Base-by-base conservation (phyloP, 2,329 filamentous ascomycete genomes). In the Scedosporium aurantiacum region DNA sequence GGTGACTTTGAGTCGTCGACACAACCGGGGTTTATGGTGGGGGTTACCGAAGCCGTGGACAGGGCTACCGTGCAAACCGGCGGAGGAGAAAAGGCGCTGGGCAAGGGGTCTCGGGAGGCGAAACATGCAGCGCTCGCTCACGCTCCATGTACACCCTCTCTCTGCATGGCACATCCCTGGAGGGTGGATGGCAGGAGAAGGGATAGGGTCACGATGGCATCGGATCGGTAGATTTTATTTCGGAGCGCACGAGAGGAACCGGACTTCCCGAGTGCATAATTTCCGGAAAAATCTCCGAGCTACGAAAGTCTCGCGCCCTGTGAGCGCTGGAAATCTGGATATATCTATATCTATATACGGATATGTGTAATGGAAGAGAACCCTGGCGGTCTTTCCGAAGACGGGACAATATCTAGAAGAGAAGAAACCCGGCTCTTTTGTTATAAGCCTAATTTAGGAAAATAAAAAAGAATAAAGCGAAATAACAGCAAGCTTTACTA, bases 361-460 rank as follows among this genome's bases (percentile, higher is more conserved):
- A 27, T 25, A 52, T 25, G 21, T 52, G 47, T 52, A 52, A 52
- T 52, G 47, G 47, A 52, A 52, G n/a, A 1, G 47, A 52, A 52
- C 47, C 47, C 47, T 52, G 47, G 47, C n/a, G 47, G 47, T 52
- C 47, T 52, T 52, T 25, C 47, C n/a, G 21, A 52, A 52, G 47
- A 52, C 47, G 47, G 47, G 47, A 52, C 28, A 21, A 27, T 37
- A 58, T 41, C 59, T 57, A 56, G 52, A 61, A 40, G 60, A 61
- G 45, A 57, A 55, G 40, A 61, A 57, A 23, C 23, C 14, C 60
- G 52, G 21, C 47, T 59, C 57, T 41, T 41, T 40, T 59, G 55
- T 62, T 55, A 54, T 57, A 57, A 57, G 27, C 54, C 21, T 57
- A 57, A 57, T 57, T 40, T 57, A n/a, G 23, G 50, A 54, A 57